phyloP scores from a whole-genome alignment of 768 basidiomycete genomes.

The Mrakia frigida region DNA sequence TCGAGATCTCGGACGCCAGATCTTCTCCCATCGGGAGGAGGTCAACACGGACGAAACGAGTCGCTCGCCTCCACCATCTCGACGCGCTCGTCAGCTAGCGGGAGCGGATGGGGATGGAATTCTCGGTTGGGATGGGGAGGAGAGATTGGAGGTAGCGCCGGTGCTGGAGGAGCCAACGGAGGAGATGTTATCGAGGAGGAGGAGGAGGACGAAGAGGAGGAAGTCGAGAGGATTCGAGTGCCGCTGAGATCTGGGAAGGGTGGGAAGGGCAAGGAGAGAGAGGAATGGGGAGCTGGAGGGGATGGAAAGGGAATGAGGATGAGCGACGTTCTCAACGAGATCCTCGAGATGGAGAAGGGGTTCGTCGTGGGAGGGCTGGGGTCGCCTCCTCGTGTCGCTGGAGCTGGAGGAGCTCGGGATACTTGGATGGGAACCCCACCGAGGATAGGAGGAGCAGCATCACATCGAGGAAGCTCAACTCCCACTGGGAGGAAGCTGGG shows the following conservation, averaged over 20 bases:
- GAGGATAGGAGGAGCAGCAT: background rate
- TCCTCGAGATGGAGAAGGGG: conserved; percentile 32
- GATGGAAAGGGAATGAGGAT: conserved; percentile 6
- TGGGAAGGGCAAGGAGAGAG: conserved; percentile 17
- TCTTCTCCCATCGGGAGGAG: conserved; percentile 7
- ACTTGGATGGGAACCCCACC: background rate
- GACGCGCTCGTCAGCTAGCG: conserved; percentile 12
- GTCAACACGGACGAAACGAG: conserved; percentile 27
- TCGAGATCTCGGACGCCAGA: conserved; percentile 16
- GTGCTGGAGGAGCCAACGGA: background rate
- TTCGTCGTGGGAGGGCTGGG: conserved; percentile 21
- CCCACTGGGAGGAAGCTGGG: conserved; percentile 14
- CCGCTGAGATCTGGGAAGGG: background rate
- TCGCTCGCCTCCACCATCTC: conserved; percentile 27
- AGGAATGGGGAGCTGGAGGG: background rate
- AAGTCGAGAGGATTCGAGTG: conserved; percentile 21
- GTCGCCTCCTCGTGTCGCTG: background rate
- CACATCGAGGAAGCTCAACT: background rate
- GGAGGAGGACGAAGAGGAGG: conserved; percentile 21
- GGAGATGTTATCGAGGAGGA: background rate
- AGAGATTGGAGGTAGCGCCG: background rate
- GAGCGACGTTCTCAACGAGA: conserved; percentile 27
- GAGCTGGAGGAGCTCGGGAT: background rate
- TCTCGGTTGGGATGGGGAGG: conserved; percentile 15
- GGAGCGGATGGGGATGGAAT: conserved; percentile 20